Evolutionary conservation across 2,329 filamentous ascomycete species (phyloP), one percentile per base, ranked within the genome.

Genomic region (Apiospora phragmitis): DNA sequence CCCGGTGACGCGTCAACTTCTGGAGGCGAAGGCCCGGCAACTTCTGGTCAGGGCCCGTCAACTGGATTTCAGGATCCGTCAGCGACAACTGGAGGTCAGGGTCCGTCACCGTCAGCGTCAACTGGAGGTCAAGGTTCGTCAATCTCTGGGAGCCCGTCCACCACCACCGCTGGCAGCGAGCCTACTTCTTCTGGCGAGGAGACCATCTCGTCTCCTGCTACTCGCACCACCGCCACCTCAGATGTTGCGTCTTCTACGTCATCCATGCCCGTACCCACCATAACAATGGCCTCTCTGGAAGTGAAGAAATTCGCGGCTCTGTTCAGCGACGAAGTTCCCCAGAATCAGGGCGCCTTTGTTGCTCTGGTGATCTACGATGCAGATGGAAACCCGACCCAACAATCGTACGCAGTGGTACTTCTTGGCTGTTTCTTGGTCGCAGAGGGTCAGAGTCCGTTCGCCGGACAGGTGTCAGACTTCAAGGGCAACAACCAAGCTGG

Each of bases 391-490:
- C n/a, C 45, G 45, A 49, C n/a, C 21, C 45, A 49, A 24, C 8
- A 49, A 11, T 24, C 45, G n/a, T 49, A 49, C n/a, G 45, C 26
- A 1, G 45, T 49, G 3, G n/a, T 11, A 4, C 45, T 49, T 21
- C 55, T 73, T 18, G 72, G 72, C 18, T 71, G 70, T 49, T 73
- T 62, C 68, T 35, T 70, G 59, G 38, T 71, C 32, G 11, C 55
- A 5, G 35, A 24, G 1, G 67, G 67, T 49, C 43, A 45, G 67
- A 69, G n/a, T 29, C 41, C 11, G 8, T 51, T 8, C 59, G 67
- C 18, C 66, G 45, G n/a, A 4, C 0, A 4, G 8, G n/a, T 24
- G 21, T 8, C n/a, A 24, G n/a, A 24, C 45, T 49, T 72, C 51
- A 65, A 35, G 18, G 68, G 62, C 21, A 67, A 68, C 29, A n/a